Evolutionary conservation across 345 rosid genomes (phyloP), one percentile per base, ranked within the genome.

Genomic region (Mallotus nudiflorus): DNA sequence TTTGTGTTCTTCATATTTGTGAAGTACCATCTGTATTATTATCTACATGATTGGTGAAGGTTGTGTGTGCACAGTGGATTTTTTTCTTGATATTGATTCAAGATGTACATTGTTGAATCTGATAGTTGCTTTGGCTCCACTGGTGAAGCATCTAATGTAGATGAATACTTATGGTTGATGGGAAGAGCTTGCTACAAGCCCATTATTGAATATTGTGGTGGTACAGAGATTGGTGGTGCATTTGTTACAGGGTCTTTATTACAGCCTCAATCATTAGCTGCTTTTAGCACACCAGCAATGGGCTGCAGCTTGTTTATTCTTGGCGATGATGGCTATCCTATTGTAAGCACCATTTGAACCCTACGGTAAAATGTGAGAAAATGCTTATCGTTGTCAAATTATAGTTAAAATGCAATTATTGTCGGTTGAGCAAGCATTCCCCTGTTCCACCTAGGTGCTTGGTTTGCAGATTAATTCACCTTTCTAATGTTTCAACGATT

Each of bases 91-190:
- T 42, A 48, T 58, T 80, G 52, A 78, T 52, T 40, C 73, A 46
- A 60, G 52, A 66, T 75, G 12, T 53, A 49, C 75, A 53, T 77
- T 74, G 49, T 77, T 68, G 68, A 73, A 74, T 72, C 68, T 69
- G 66, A 66, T 70, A 92, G 99, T 77, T 95, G 97, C 80, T 95
- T 90, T 81, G 84, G 86, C 70, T 95, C 99, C 75, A 92, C 90
- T n/a, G 99, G 99, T 65, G 99, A 95, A 88, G 99, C 99, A 66
- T 95, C 99, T 35, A 91, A 83, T 67, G 89, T 86, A 14, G 97
- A 95, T 31, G 99, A 95, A 77, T 89, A 87, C 80, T 83, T 95
- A 66, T 95, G 99, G 97, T 73, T 95, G 76, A 95, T 89, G 99
- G 93, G 97, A 20, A 89, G 96, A 82, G 97, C 96, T 70, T 71